phyloP scores from a whole-genome alignment of 2,329 filamentous ascomycete species.

The Arthroderma sp. region DNA sequence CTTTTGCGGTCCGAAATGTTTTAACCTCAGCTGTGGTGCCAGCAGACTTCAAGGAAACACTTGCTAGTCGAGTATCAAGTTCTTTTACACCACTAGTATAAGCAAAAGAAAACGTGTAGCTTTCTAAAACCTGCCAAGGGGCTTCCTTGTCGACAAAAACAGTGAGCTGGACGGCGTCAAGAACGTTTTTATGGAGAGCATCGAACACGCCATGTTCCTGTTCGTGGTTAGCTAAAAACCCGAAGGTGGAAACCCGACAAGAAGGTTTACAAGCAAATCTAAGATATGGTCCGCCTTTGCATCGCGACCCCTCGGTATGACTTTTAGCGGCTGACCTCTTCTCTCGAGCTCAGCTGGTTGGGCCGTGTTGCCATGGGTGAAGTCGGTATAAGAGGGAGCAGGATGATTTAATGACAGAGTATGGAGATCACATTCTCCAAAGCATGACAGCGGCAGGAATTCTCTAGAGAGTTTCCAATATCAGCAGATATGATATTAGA shows the following conservation, averaged over 20 bases:
- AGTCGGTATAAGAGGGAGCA: conserved; percentile 18
- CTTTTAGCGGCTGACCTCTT: conserved; percentile 23
- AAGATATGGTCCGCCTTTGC: conserved; percentile 31
- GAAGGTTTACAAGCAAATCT: conserved; percentile 32
- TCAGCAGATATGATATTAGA: conserved; percentile 8
- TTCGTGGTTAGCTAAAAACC: neutral
- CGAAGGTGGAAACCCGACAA: neutral
- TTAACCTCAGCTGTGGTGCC: conserved; percentile 21
- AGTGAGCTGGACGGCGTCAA: conserved; percentile 35
- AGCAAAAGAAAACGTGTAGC: conserved; percentile 37
- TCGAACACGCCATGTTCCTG: conserved; percentile 39
- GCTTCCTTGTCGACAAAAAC: conserved; percentile 28
- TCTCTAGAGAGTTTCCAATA: conserved; percentile 14
- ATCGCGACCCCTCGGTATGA: conserved; percentile 29
- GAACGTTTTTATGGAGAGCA: conserved; percentile 28
- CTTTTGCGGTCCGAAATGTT: conserved; percentile 27
- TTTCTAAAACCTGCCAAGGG: conserved; percentile 32
- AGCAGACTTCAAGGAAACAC: conserved; percentile 16
- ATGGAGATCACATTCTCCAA: conserved; percentile 21
- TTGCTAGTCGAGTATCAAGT: conserved; percentile 19
- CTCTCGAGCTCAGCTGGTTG: conserved; percentile 8
- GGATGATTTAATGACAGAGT: conserved; percentile 15
- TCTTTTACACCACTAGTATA: conserved; percentile 23
- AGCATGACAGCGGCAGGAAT: conserved; percentile 23
- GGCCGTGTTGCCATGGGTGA: conserved; percentile 14